These are phyloP conservation scores for Mentha longifolia DNA, from an alignment of 257 asterid genomes.

Conservation along the genomic window DNA sequence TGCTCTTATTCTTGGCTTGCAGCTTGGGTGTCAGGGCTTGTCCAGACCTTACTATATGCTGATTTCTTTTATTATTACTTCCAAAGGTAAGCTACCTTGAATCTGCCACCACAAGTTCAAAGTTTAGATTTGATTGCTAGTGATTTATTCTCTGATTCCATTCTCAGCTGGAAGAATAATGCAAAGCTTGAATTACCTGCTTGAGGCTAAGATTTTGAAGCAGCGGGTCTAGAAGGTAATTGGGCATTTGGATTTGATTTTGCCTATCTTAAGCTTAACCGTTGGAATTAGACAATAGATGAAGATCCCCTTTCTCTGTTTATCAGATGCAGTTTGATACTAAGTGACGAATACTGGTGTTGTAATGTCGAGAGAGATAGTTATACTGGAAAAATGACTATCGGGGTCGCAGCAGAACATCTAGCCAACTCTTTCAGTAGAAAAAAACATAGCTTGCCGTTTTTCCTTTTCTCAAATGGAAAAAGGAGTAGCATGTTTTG, in stretches of 20 bases:
- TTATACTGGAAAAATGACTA: constrained; percentile 19
- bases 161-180: constrained; percentile 80
- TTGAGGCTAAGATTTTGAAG: constrained; percentile 30
- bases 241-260: constrained; percentile 13
- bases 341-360: neutral
- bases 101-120: neutral
- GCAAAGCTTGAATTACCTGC: constrained; percentile 74
- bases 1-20: constrained; percentile 34
- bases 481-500: neutral
- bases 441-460: constrained; percentile 6
- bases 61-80: constrained; percentile 92
- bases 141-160: constrained; percentile 15
- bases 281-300: constrained; percentile 10
- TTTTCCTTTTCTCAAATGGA: neutral
- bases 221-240: constrained; percentile 12
- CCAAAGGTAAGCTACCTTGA: constrained; percentile 56
- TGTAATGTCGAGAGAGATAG: constrained; percentile 25
- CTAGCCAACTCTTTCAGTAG: neutral
- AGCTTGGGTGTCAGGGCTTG: constrained; percentile 83
- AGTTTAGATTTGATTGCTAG: neutral
- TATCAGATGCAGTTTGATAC: constrained; percentile 5
- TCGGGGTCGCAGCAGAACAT: constrained; percentile 13
- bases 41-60: constrained; percentile 77
- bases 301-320: neutral
- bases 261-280: constrained; percentile 10